phyloP scores from a whole-genome alignment of 768 basidiomycete species.

The Pholiota molesta region DNA sequence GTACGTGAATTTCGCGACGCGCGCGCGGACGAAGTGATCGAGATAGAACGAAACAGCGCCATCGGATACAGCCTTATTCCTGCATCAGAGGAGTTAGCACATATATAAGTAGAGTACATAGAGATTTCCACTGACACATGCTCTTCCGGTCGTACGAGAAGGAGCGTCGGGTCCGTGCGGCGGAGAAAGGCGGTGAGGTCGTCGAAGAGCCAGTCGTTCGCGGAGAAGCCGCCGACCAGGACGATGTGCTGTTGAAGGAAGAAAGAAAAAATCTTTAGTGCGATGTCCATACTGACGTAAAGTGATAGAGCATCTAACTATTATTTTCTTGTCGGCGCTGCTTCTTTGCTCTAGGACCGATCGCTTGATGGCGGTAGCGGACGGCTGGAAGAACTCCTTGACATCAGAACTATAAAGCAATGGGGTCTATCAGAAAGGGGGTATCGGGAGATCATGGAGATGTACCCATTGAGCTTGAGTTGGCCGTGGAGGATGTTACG shows the following conservation, averaged over 20 bases:
- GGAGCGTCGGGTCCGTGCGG: constrained; percentile 33
- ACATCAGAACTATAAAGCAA: constrained; percentile 27
- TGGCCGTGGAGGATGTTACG: constrained; percentile 51
- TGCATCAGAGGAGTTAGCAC: background rate
- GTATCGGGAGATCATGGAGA: constrained; percentile 12
- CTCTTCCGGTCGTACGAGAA: constrained; percentile 50
- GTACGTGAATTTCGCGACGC: constrained; percentile 21
- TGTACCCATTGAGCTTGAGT: constrained; percentile 43
- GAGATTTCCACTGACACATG: constrained; percentile 50
- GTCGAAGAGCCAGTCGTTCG: constrained; percentile 54
- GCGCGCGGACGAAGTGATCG: constrained; percentile 20
- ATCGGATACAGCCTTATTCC: constrained; percentile 23
- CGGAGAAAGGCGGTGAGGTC: constrained; percentile 39
- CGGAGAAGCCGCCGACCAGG: constrained; percentile 59
- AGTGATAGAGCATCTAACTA: constrained; percentile 21
- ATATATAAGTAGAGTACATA: too few relatives aligned
- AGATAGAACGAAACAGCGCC: constrained; percentile 26
- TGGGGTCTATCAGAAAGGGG: too few relatives aligned
- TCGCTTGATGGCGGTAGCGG: constrained; percentile 33
- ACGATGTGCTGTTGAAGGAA: constrained; percentile 11
- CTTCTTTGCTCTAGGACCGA: constrained; percentile 28
- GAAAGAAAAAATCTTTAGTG: too few relatives aligned
- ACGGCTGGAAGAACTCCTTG: constrained; percentile 37
- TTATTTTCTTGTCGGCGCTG: constrained; percentile 27
- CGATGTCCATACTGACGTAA: background rate